Percentiles rank a stretch among this genome's conserved stretches.
Evolutionary conservation across 2,329 filamentous ascomycete species (phyloP).

Genomic region (Hymenoscyphus fraxineus): DNA sequence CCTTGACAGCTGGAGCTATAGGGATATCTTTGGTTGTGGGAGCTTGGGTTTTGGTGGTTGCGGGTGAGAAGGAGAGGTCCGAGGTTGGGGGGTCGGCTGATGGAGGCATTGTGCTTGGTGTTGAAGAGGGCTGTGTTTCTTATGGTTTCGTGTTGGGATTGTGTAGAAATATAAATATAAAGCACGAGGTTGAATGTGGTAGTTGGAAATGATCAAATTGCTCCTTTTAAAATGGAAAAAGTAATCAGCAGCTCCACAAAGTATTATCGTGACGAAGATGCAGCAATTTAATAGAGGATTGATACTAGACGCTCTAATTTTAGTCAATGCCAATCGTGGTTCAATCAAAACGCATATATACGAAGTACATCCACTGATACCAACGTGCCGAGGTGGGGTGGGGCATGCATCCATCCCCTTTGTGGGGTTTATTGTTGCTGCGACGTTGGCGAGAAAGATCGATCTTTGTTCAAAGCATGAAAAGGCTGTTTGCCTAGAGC

Average conservation of each 20-base stretch:
- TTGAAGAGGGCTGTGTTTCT: not conserved
- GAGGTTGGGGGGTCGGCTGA: not conserved
- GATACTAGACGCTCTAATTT: not conserved
- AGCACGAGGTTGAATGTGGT: not conserved
- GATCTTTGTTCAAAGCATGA: not conserved
- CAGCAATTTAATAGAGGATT: not conserved
- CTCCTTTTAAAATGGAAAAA: not conserved
- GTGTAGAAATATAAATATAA: not conserved
- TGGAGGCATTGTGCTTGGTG: not conserved
- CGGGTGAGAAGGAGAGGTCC: not conserved
- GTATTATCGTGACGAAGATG: not conserved
- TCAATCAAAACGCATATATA: not conserved
- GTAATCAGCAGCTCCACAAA: not conserved
- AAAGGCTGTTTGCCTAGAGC: not conserved
- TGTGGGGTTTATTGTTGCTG: slow-evolving; percentile 1
- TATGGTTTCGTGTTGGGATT: not conserved
- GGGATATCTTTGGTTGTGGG: slow-evolving; percentile 6
- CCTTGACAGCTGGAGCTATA: slow-evolving; percentile 14
- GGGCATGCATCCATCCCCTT: not conserved
- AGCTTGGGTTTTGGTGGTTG: not conserved
- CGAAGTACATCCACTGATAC: not conserved
- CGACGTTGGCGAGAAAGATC: not conserved
- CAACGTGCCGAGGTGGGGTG: not conserved
- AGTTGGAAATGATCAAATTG: no score
- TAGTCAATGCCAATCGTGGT: not conserved